These are phyloP conservation scores for Trifolium dubium DNA, from an alignment of 306 rosid species.

Conservation along the genomic window DNA sequence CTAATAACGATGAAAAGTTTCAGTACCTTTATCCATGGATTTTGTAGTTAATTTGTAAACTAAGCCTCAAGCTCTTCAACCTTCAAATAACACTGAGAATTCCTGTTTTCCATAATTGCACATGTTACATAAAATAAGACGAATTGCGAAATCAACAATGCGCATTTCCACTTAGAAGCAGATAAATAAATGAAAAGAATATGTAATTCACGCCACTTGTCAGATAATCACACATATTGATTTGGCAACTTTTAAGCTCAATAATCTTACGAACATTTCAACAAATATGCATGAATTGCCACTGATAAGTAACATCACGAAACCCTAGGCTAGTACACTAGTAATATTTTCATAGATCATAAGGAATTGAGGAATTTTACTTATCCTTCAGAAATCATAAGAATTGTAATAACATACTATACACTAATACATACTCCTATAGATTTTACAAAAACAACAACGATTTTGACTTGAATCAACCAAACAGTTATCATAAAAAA, in stretches of 20 bases:
- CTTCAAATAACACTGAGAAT: constrained; percentile 32
- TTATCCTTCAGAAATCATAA: neutral
- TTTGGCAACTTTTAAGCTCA: neutral
- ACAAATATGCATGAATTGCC: constrained; percentile 16
- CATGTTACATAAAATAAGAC: constrained; percentile 23
- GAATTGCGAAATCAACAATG: constrained; percentile 28
- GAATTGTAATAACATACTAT: neutral
- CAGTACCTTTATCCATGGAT: constrained; percentile 73
- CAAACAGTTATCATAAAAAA: constrained; percentile 5
- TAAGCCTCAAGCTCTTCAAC: constrained; percentile 31
- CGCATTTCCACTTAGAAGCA: constrained; percentile 30
- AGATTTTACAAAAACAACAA: neutral
- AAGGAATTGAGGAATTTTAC: constrained; percentile 23
- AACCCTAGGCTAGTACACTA: constrained; percentile 6
- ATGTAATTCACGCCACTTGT: neutral
- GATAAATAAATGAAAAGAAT: neutral
- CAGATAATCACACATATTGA: neutral
- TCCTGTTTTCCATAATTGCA: constrained; percentile 46
- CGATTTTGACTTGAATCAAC: neutral
- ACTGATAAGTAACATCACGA: neutral
- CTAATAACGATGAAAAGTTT: constrained; percentile 13
- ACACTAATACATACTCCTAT: neutral
- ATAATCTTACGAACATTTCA: constrained; percentile 5
- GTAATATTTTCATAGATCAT: constrained; percentile 1
- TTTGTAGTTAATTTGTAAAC: constrained; percentile 31